These are phyloP conservation scores for Calonectria hawksworthii DNA, from an alignment of 2,329 filamentous ascomycete species.

Conservation along the genomic window DNA sequence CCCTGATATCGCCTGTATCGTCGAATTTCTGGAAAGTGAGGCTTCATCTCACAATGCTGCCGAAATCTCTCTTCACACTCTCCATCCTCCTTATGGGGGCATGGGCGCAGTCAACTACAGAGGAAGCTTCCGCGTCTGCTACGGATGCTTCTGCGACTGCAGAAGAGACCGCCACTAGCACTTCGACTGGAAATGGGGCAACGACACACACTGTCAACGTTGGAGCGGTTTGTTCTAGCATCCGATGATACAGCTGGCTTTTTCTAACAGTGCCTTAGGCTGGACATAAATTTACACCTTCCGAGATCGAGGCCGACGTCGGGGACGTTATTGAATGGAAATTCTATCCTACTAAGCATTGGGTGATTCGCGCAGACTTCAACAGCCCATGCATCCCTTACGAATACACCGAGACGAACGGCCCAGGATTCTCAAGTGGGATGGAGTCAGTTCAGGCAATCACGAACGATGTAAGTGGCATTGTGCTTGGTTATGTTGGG, in stretches of 20 bases:
- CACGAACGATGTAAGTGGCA: conserved; percentile 57
- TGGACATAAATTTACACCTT: conserved; percentile 51
- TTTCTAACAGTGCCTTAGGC: conserved; percentile 29
- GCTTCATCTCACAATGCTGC: conserved; percentile 35
- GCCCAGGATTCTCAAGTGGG: conserved; percentile 68
- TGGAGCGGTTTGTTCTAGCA: conserved; percentile 40
- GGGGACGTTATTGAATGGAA: conserved; percentile 69
- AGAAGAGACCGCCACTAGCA: conserved; percentile 32
- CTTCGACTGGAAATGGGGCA: conserved; percentile 31
- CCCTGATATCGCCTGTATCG: conserved; percentile 26
- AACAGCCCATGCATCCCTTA: conserved; percentile 74
- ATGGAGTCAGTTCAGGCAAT: conserved; percentile 61
- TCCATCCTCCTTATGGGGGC: conserved; percentile 27
- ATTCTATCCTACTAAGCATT: conserved; percentile 75
- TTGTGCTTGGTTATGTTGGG: background rate
- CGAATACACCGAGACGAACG: conserved; percentile 63
- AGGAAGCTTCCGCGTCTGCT: background rate
- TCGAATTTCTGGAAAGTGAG: conserved; percentile 26
- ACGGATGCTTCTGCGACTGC: conserved; percentile 33
- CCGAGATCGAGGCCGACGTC: conserved; percentile 50
- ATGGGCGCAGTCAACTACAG: conserved; percentile 36
- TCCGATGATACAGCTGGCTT: background rate
- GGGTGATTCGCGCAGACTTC: conserved; percentile 73
- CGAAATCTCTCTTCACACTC: conserved; percentile 34
- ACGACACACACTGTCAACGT: conserved; percentile 45